Conservation (phyloP, 2,329 filamentous ascomycete species). For the Blastomyces silverae region DNA sequence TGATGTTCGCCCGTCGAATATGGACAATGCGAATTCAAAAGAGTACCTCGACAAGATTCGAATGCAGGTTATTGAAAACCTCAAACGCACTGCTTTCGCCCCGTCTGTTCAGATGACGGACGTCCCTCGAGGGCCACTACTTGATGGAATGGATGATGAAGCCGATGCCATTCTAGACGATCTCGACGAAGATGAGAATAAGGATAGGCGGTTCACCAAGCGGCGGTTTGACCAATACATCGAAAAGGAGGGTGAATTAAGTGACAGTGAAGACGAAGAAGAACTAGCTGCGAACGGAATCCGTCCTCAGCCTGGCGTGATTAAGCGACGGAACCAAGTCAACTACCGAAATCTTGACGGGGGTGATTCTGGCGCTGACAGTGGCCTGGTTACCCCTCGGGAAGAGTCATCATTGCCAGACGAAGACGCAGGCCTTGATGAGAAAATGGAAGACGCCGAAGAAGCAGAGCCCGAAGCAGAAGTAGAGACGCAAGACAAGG, state of each 20-base stretch:
- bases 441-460: slow-evolving; percentile 39
- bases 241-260: slow-evolving; percentile 70
- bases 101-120: slow-evolving; percentile 60
- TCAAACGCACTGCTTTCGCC: slow-evolving; percentile 55
- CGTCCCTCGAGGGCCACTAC: slow-evolving; percentile 51
- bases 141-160: slow-evolving; percentile 56
- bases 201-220: slow-evolving; percentile 74
- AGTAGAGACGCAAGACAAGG: slow-evolving; percentile 30
- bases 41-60: slow-evolving; percentile 65
- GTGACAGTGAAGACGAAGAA: slow-evolving; percentile 86
- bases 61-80: slow-evolving; percentile 58
- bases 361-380: slow-evolving; percentile 49
- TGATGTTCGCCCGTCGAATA: slow-evolving; percentile 62
- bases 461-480: slow-evolving; percentile 19
- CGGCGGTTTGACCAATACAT: slow-evolving; percentile 74
- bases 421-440: slow-evolving; percentile 39
- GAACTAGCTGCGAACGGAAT: slow-evolving; percentile 63
- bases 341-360: slow-evolving; percentile 54
- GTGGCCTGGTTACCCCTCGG: slow-evolving; percentile 44
- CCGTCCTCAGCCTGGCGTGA: slow-evolving; percentile 47
- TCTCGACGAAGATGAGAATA: slow-evolving; percentile 76
- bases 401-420: slow-evolving; percentile 41
- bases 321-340: slow-evolving; percentile 53
- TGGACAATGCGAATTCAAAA: slow-evolving; percentile 63
- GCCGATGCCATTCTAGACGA: slow-evolving; percentile 60